Evolutionary conservation across 2,329 filamentous ascomycete genomes (phyloP).

Genomic region (Aureobasidium leucospermi): DNA sequence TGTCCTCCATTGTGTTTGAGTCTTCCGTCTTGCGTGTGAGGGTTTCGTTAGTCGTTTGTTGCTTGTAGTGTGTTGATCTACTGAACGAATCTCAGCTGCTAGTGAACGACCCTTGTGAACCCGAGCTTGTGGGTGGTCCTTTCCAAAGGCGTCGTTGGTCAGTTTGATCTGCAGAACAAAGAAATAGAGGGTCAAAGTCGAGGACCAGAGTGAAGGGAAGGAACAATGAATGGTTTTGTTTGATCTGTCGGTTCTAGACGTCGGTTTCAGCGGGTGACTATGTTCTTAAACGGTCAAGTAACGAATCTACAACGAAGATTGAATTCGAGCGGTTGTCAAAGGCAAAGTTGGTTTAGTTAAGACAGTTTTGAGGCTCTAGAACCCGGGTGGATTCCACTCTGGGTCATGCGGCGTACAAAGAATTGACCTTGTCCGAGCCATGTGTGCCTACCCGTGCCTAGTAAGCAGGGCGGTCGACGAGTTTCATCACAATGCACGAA

Average conservation of each 20-base stretch:
- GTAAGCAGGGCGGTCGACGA: too few relatives aligned
- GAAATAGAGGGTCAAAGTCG: neutral
- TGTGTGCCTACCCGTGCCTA: too few relatives aligned
- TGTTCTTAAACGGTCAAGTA: neutral
- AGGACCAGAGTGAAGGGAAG: neutral
- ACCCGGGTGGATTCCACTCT: neutral
- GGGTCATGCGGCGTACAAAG: neutral
- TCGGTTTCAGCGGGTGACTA: neutral
- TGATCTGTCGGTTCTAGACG: neutral
- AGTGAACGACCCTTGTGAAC: neutral
- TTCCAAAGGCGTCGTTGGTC: neutral
- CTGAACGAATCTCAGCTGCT: too few relatives aligned
- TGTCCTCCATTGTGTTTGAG: neutral
- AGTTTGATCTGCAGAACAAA: neutral
- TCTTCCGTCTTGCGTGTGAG: neutral
- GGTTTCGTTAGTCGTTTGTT: neutral
- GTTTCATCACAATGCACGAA: too few relatives aligned
- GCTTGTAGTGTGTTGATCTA: too few relatives aligned
- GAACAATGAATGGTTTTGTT: constrained; percentile 1
- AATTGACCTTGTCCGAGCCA: too few relatives aligned
- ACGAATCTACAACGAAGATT: neutral
- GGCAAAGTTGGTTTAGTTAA: neutral
- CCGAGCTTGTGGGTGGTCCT: neutral
- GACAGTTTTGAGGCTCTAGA: neutral
- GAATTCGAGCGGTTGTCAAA: neutral